Conservation (phyloP, 192 early-diverging fungal species). For the Entomortierella chlamydospora region DNA sequence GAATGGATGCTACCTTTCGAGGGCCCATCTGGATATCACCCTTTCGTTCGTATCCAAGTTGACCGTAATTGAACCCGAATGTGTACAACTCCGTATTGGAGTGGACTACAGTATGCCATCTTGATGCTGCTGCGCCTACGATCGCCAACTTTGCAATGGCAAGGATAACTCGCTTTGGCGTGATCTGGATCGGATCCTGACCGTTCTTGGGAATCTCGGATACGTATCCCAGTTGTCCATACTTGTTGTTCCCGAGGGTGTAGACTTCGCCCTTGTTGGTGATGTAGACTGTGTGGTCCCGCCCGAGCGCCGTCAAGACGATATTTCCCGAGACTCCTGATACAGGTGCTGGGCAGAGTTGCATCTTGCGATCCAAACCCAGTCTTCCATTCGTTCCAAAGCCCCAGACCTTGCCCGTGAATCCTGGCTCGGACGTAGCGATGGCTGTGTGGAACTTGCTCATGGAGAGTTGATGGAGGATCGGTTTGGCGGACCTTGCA, state of each 20-base stretch:
- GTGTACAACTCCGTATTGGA: constrained; percentile 69
- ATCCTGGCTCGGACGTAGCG: constrained; percentile 59
- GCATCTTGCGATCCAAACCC: constrained; percentile 73
- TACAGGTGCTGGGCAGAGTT: constrained; percentile 62
- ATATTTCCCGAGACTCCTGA: constrained; percentile 58
- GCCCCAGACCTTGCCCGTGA: constrained; percentile 65
- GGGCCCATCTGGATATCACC: constrained; percentile 65
- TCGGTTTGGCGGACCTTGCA: constrained; percentile 28
- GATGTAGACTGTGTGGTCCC: constrained; percentile 78
- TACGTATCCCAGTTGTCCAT: constrained; percentile 69
- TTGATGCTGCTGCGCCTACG: constrained; percentile 72
- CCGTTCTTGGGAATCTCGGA: constrained; percentile 45
- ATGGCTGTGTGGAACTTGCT: constrained; percentile 78
- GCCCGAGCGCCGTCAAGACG: constrained; percentile 63
- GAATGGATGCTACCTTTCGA: constrained; percentile 70
- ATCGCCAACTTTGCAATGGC: constrained; percentile 64
- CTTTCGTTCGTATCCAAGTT: constrained; percentile 67
- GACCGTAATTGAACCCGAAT: constrained; percentile 80
- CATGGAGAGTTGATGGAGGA: constrained; percentile 58
- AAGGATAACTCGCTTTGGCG: constrained; percentile 66
- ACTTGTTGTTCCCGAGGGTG: constrained; percentile 75
- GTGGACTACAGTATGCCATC: constrained; percentile 74
- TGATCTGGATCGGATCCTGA: constrained; percentile 54
- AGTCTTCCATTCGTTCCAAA: constrained; percentile 78
- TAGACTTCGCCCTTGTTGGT: constrained; percentile 66